Base-by-base conservation (phyloP, 352 stramenopile species). In the Lagenidium sp. region DNA sequence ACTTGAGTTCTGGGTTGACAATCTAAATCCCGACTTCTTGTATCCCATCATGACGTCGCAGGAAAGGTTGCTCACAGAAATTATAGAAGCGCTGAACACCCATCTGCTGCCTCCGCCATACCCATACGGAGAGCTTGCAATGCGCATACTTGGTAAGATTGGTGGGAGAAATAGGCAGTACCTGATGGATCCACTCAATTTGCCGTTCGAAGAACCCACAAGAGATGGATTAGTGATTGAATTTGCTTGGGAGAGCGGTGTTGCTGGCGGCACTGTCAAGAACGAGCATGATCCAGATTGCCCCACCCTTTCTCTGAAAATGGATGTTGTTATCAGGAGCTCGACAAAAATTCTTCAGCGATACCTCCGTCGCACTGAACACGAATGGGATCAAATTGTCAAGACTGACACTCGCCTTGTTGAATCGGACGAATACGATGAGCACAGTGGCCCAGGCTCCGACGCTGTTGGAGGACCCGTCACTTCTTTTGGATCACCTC, bases 1-100 rank as follows among this genome's bases (percentile, higher is more conserved):
- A 19, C 71, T 99, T 2, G 96, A 99, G 66, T 99, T 99, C 60
- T 99, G 95, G 96, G 86, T 98, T 6, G 96, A 99, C 61, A 99
- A 99, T 59, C 63, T 99, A 13, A 98, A 98, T 61, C 87, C 95
- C 5, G 91, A 98, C 46, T 99, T 97, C 55, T 57, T 99, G 22
- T 97, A 96, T 61, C 80, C 83, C 29, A 93, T 97, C 53, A 94
- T 96, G 81, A 92, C 76, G 10, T 93, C 79, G 8, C 81, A 95
- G 42, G 82, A 92, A 16, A 65, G 80, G 5, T 40, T 95, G 23
- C 72, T 98, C 8, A 96, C 89, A 10, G 82, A 97, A 39, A 87
- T 99, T 41, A 98, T 99, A 50, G 79, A 93, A 44, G 85, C 94
- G n/a, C 60, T 99, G 13, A 96, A 96, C 41, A 83, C 73, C 11